Conservation (phyloP, 441 rosid species). For the Bocquillonia castaneifolia region DNA sequence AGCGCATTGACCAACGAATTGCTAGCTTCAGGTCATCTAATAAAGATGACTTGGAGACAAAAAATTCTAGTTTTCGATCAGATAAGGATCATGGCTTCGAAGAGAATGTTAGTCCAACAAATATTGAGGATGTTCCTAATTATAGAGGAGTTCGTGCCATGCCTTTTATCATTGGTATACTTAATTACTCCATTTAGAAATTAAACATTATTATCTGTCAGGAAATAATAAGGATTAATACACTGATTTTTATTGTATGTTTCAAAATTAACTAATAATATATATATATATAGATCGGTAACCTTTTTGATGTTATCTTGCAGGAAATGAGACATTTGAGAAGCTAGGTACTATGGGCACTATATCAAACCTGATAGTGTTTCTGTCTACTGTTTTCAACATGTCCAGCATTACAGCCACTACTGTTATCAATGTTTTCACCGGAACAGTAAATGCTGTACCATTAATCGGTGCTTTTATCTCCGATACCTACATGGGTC, state of each 20-base stretch:
- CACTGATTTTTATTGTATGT: neutral
- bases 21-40: neutral
- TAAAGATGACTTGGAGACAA: neutral
- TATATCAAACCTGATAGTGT: constrained; percentile 30
- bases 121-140: constrained; percentile 14
- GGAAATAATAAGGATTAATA: too few species aligned
- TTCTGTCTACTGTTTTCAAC: constrained; percentile 33
- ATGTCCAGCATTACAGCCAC: constrained; percentile 34
- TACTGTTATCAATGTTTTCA: constrained; percentile 34
- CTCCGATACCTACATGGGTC: constrained; percentile 38
- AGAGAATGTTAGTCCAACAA: neutral
- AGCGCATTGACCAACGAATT: neutral
- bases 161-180: constrained; percentile 42
- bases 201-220: too few species aligned
- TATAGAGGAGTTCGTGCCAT: constrained; percentile 41
- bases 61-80: neutral
- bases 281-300: too few species aligned
- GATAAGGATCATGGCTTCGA: neutral
- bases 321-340: constrained; percentile 46
- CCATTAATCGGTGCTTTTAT: constrained; percentile 37
- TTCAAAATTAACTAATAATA: too few species aligned
- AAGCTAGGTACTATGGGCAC: constrained; percentile 39
- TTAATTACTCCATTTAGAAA: neutral
- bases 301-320: constrained; percentile 17
- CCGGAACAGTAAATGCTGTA: constrained; percentile 31